Evolutionary conservation across 2,329 filamentous ascomycete species (phyloP), one percentile per base, ranked within the genome.

Genomic region (Aspergillus pseudoterreus): DNA sequence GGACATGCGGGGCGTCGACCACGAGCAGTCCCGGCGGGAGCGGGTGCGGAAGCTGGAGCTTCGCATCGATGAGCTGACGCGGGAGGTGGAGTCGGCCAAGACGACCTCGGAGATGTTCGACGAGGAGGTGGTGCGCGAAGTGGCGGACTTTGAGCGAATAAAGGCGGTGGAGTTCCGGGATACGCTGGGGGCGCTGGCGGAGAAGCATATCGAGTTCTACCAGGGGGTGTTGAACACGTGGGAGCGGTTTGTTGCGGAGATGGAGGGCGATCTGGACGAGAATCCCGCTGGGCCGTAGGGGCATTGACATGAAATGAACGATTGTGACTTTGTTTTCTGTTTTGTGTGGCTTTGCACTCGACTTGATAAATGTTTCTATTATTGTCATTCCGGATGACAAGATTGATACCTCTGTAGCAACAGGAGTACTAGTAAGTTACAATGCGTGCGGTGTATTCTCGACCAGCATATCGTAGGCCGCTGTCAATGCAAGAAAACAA

Each of bases 1-100:
- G 72, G 94, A 99, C 67, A 92, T 96, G 57, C 86, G 94, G 15
- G 94, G 94, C 12, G 92, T 99, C 4, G 94, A 99, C 71, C 94
- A 97, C 72, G 94, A 97, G 69, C 90, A 95, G 64, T 85, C 87
- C 12, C 85, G 92, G 2, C 84, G 92, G 12, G 92, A 97, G 69
- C 83, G 92, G 27, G 82, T 92, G 47, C 85, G 94, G 52, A 95
- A 94, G 72, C 80, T 97, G 4, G 94, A 99, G 72, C 79, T 97
- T 45, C 86, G 90, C 58, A 96, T 99, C 61, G 90, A 96, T 63
- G 88, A 95, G 65, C 80, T 99, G 38, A 96, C 90, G 2, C 82
- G 84, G 21, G 91, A 96, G 70, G 92, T 95, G 0, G 92, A 97
- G 71, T 82, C 83, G 42, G 90, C 94, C 5, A 91, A 91, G 72